phyloP scores from a whole-genome alignment of 2,329 filamentous ascomycete species.

The Polychaeton citri region DNA sequence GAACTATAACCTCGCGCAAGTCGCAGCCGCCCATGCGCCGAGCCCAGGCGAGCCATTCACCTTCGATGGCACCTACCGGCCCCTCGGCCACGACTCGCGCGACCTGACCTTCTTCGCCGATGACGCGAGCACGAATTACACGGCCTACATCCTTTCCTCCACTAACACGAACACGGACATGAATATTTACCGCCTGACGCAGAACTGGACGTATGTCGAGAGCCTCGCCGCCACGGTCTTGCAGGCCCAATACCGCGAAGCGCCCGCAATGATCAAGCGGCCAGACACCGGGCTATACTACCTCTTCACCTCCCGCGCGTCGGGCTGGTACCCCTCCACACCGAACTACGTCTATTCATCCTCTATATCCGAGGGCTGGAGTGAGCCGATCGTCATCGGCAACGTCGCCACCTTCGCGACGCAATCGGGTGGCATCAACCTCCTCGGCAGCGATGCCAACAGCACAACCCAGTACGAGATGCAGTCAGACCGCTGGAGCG shows the following conservation, averaged over 20 bases:
- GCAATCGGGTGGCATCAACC: slow-evolving; percentile 8
- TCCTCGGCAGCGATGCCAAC: slow-evolving; percentile 3
- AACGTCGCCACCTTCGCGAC: slow-evolving; percentile 9
- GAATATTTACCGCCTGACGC: slow-evolving; percentile 11
- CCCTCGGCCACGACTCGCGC: slow-evolving; percentile 9
- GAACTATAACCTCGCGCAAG: slow-evolving; percentile 9
- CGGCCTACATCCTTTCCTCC: slow-evolving; percentile 7
- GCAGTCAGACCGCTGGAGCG: slow-evolving; percentile 7
- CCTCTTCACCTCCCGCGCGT: slow-evolving; percentile 9
- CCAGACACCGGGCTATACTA: slow-evolving; percentile 8
- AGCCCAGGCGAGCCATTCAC: slow-evolving; percentile 5
- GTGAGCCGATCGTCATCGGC: slow-evolving; percentile 6
- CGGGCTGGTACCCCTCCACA: slow-evolving; percentile 10
- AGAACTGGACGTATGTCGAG: slow-evolving; percentile 8
- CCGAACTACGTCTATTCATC: slow-evolving; percentile 8
- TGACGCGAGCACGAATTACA: no score
- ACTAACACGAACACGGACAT: slow-evolving; percentile 11
- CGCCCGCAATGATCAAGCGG: slow-evolving; percentile 8
- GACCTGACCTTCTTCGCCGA: slow-evolving; percentile 12
- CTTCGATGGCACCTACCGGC: slow-evolving; percentile 9
- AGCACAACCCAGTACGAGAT: slow-evolving; percentile 7
- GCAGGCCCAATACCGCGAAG: slow-evolving; percentile 6
- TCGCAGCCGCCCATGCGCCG: slow-evolving; percentile 11
- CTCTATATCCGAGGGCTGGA: slow-evolving; percentile 8
- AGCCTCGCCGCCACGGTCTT: slow-evolving; percentile 7